Evolutionary conservation across 2,329 filamentous ascomycete genomes (phyloP), one percentile per base, ranked within the genome.

Genomic region (Emmonsia crescens): DNA sequence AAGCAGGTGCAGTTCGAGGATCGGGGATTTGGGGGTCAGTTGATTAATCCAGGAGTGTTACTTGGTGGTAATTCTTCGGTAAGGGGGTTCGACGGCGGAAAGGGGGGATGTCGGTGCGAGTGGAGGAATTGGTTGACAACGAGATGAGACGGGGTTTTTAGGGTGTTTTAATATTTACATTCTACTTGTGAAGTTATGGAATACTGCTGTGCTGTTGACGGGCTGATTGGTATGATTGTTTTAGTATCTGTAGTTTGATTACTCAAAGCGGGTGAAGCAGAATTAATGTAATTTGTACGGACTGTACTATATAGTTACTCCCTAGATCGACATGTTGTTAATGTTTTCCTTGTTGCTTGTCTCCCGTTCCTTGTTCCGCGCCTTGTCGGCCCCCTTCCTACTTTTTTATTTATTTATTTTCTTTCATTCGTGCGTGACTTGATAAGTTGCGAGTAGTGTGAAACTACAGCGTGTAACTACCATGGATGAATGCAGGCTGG

Each of bases 61-160:
- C 76, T 79, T 42, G 71, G 75, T 61, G 62, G 62, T 51, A 59
- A 57, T 16, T 36, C 65, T 51, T 59, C 61, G 24, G 52, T 57
- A 19, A 63, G 61, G 29, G 69, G 65, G 2, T 68, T 84, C 62
- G 84, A 86, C 72, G 84, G 84, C 1, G 84, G 84, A 1, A 78
- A 73, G 5, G 83, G 83, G 6, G 84, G 84, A 0, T 86, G 84
- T 74, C 68, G 68, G n/a, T 86, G 84, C 71, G 73, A 77, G 66
- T 86, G 83, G 82, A 76, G 79, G 69, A 85, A 85, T 71, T 85
- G 73, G 73, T 60, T 71, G 42, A 24, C 6, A n/a, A 57, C 56
- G 42, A 42, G 51, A 19, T 36, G 55, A 38, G 21, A 31, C 19
- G 27, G 24, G 14, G 10, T 24, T 16, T 29, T 3, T 16, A 19